phyloP scores from a whole-genome alignment of 179 eudicot species.

The Beta corolliflora region DNA sequence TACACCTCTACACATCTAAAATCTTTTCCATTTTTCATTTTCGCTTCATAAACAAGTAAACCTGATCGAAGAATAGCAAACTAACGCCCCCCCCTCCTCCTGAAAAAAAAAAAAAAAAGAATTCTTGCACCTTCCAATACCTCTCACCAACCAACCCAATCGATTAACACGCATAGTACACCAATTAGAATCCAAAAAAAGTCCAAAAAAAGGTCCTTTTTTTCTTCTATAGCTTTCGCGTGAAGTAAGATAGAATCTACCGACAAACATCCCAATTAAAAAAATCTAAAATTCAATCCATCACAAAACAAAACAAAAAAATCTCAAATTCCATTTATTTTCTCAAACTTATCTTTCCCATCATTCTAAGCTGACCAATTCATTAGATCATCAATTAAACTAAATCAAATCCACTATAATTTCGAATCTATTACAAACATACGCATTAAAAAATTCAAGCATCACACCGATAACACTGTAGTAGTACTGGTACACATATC shows the following conservation, averaged over 20 bases:
- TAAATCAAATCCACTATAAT: not conserved
- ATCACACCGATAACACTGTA: not conserved
- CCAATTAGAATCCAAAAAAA: not conserved
- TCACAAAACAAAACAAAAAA: too few species aligned
- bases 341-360: not conserved
- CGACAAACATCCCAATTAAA: slow-evolving; percentile 12
- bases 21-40: too few species aligned
- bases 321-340: too few species aligned
- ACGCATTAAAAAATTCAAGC: not conserved
- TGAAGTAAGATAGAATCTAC: slow-evolving; percentile 13
- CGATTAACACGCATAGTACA: not conserved
- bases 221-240: not conserved
- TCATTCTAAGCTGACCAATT: slow-evolving; percentile 1
- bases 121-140: not conserved
- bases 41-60: too few species aligned
- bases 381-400: not conserved
- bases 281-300: too few species aligned
- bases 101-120: not conserved
- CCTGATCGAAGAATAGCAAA: too few species aligned
- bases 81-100: not conserved
- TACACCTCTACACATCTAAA: not conserved
- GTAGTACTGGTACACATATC: not conserved
- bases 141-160: slow-evolving; percentile 15
- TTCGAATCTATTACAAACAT: too few species aligned
- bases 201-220: not conserved